Base-by-base conservation (phyloP, 139 green algal genomes). In the Nannochloris sp. region DNA sequence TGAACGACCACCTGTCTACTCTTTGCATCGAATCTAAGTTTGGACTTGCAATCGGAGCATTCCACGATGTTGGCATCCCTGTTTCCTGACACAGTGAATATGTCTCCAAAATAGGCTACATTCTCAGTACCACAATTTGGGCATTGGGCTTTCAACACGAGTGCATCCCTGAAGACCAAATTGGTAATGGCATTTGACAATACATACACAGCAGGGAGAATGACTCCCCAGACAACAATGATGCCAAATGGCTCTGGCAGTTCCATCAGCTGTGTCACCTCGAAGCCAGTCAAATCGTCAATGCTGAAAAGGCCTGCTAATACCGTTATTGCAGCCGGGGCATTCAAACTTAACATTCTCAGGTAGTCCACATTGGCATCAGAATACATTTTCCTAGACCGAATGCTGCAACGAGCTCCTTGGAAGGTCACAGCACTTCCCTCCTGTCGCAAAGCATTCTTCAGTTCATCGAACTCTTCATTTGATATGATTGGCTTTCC, bases 201-300 rank as follows among this genome's bases (percentile, higher is more conserved):
- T 4, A 94, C 69, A 67, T 87, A 96, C 19, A 89, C 57, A 2
- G 68, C 57, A 5, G 88, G 86, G 59, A 96, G 78, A 34, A 95
- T 66, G 37, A 94, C 36, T 27, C 84, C 89, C 89, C 89, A 95
- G 58, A 91, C 62, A 21, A 88, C 66, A 19, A 88, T 53, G 57
- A 92, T 83, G 64, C 88, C 87, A 6, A 74, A 90, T 2, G 88
- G 88, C 19, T 86, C 68, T 0, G 88, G 88, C 61, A 95, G 79
- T 80, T 94, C 82, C 36, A 94, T 70, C 19, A 83, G 24, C 25
- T 79, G 68, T 5, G 87, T 90, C 15, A 93, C 76, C 64, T 85
- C 71, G 68, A 95, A 95, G 49, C 83, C 81, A 3, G 85, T 92
- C 29, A 92, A n/a, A 78, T 90, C 83, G 68, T 96, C 89, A 1